A percentile compares a stretch with the other conserved stretches of the same genome.
These are phyloP conservation scores for Sphaerulina populicola DNA, from an alignment of 2,329 filamentous ascomycete genomes.

Conservation along the genomic window DNA sequence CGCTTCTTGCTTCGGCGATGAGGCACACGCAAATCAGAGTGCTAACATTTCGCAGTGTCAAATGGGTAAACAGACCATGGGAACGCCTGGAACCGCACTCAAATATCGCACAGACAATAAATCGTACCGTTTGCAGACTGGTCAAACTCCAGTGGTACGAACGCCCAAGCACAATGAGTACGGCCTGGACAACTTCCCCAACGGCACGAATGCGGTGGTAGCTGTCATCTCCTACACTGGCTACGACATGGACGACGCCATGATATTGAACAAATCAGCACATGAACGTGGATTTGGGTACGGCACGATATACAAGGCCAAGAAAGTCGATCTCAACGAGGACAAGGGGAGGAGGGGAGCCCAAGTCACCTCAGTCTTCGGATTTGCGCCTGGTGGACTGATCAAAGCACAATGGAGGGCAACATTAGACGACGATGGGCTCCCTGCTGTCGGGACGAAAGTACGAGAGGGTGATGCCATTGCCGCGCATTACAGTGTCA, in stretches of 20 bases:
- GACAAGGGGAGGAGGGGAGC: constrained; percentile 52
- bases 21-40: not conserved
- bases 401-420: constrained; percentile 62
- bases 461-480: constrained; percentile 75
- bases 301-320: constrained; percentile 96
- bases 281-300: constrained; percentile 94
- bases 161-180: constrained; percentile 92
- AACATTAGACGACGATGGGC: constrained; percentile 76
- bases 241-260: constrained; percentile 99
- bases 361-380: constrained; percentile 73
- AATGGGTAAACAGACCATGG: constrained; percentile 99
- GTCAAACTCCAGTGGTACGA: constrained; percentile 88
- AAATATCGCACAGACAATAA: constrained; percentile 94
- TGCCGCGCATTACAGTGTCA: constrained; percentile 82
- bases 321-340: constrained; percentile 79
- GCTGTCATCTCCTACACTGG: constrained; percentile 98
- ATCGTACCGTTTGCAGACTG: constrained; percentile 85
- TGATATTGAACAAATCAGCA: constrained; percentile 97
- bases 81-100: constrained; percentile 79
- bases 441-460: constrained; percentile 70
- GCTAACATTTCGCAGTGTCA: constrained; percentile 51
- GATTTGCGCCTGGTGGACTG: constrained; percentile 71
- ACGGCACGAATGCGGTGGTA: constrained; percentile 89
- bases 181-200: constrained; percentile 95
- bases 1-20: constrained; percentile 1